Conservation (phyloP, 2,329 filamentous ascomycete species). For the Sarocladium oryzae region DNA sequence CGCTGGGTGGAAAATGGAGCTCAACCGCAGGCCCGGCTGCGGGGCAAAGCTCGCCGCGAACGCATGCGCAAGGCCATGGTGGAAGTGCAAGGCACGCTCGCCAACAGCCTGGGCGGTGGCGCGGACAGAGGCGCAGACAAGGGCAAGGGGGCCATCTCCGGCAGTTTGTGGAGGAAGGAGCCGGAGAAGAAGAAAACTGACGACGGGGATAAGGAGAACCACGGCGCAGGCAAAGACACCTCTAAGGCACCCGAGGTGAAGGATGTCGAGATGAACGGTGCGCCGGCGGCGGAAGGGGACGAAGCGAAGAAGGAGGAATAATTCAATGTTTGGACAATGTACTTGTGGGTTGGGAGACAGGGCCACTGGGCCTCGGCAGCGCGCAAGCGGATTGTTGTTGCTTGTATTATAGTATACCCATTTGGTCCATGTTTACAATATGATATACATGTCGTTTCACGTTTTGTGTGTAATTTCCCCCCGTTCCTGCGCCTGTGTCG, state of each 20-base stretch:
- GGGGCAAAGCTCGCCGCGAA: slow-evolving; percentile 49
- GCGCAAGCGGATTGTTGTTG: slow-evolving; percentile 6
- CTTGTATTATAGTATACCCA: slow-evolving; percentile 11
- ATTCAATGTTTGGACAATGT: not conserved
- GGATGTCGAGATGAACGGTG: slow-evolving; percentile 28
- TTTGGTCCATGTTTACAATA: slow-evolving; percentile 9
- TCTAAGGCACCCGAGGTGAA: slow-evolving; percentile 13
- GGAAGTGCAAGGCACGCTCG: slow-evolving; percentile 35
- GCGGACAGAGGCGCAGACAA: slow-evolving; percentile 20
- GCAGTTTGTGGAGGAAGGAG: slow-evolving; percentile 28
- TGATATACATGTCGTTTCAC: not conserved
- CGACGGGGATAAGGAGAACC: slow-evolving; percentile 14
- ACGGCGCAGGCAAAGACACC: slow-evolving; percentile 11
- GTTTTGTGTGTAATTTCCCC: too few relatives aligned
- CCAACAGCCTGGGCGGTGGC: slow-evolving; percentile 22
- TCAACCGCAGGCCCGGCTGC: slow-evolving; percentile 47
- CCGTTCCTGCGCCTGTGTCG: not conserved
- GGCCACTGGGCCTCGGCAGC: not conserved
- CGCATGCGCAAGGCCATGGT: slow-evolving; percentile 50
- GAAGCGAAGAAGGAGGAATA: slow-evolving; percentile 8
- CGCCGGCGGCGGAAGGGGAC: slow-evolving; percentile 8
- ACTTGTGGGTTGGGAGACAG: not conserved
- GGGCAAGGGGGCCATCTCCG: slow-evolving; percentile 24
- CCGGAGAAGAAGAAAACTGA: slow-evolving; percentile 12
- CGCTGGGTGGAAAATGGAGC: slow-evolving; percentile 80